Base-by-base conservation (phyloP, 1,284 basidiomycete species). In the Blastosporella zonata region DNA sequence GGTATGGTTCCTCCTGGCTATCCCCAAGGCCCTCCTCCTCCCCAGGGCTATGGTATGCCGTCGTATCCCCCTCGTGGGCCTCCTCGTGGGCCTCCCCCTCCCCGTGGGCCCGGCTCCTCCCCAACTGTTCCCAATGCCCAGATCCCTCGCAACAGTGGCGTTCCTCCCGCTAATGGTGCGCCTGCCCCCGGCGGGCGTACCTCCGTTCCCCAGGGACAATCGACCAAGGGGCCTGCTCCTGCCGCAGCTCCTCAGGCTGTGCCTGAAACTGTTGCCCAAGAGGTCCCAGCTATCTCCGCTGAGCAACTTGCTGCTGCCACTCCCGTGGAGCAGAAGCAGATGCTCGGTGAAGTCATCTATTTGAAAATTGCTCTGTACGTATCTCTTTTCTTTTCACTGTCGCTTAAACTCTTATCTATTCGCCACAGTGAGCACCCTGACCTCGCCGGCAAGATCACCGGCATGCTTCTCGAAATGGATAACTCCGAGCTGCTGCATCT, bases 381-480 rank as follows among this genome's bases (percentile, higher is more conserved):
- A 29, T 43, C 27, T 27, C 41, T 6, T 3, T 22, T 3, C 6
- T 37, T 17, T 33, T 52, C 20, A 47, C 45, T 31, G n/a, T 18
- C 46, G 29, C 38, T 44, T 47, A 46, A 49, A 49, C 56, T 43
- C 52, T 56, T 52, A 61, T 53, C 57, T n/a, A n/a, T 53, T 52
- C 25, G 10, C 10, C 17, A 55, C 59, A 89, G 84, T 17, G 58
- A 78, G 38, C 80, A 90, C 55, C 90, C 93, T 49, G 93, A 95
- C 34, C 77, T 96, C 62, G 93, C 95, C 53, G 94, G 94, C 57
- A 97, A 97, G 80, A 97, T 97, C 68, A 97, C 94, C 49, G 94
- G 91, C 52, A 96, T 97, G 93, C 76, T 97, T 60, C 82, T 96
- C 57, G 94, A 97, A 81, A 97, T 97, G 92, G 93, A 97, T 70